Percentiles rank a stretch among this genome's conserved stretches.
Conservation (phyloP, 257 asterid genomes). For the Buddleja alternifolia region DNA sequence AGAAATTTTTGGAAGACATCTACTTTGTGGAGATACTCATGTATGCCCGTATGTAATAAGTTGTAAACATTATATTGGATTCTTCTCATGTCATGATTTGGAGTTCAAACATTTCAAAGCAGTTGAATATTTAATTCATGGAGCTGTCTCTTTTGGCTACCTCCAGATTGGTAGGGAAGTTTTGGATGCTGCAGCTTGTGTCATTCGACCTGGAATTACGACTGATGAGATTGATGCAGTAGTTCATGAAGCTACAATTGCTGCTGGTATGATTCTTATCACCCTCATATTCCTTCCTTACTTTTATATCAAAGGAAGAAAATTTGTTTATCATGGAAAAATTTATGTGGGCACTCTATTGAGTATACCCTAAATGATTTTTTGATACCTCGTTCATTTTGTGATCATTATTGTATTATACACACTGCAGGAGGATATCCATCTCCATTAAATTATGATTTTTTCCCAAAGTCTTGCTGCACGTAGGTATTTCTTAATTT, state of each 20-base stretch:
- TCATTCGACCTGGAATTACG: constrained; percentile 89
- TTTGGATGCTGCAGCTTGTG: constrained; percentile 95
- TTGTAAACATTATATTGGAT: background rate
- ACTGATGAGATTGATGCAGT: constrained; percentile 98
- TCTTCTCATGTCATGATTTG: constrained; percentile 6
- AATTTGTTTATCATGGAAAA: too few relatives aligned
- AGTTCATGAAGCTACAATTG: constrained; percentile 88
- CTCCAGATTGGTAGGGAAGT: constrained; percentile 92
- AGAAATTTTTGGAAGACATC: background rate
- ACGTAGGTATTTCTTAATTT: constrained; percentile 78
- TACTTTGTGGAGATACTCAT: constrained; percentile 8
- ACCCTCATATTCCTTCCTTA: constrained; percentile 5
- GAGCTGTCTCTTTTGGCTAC: background rate
- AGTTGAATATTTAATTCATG: constrained; percentile 6
- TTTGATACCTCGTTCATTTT: too few relatives aligned
- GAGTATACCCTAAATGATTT: too few relatives aligned
- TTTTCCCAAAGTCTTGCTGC: constrained; percentile 99
- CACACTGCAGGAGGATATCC: constrained; percentile 93
- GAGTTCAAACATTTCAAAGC: background rate
- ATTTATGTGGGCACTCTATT: too few relatives aligned
- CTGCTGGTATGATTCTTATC: constrained; percentile 70
- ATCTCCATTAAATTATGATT: constrained; percentile 89
- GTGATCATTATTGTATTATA: constrained; percentile 15
- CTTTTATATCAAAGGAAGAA: background rate
- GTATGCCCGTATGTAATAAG: background rate